Percentiles rank a stretch among this genome's conserved stretches.
Conservation (phyloP, 192 early-diverging fungal genomes). For the Backusella liffmaniae region DNA sequence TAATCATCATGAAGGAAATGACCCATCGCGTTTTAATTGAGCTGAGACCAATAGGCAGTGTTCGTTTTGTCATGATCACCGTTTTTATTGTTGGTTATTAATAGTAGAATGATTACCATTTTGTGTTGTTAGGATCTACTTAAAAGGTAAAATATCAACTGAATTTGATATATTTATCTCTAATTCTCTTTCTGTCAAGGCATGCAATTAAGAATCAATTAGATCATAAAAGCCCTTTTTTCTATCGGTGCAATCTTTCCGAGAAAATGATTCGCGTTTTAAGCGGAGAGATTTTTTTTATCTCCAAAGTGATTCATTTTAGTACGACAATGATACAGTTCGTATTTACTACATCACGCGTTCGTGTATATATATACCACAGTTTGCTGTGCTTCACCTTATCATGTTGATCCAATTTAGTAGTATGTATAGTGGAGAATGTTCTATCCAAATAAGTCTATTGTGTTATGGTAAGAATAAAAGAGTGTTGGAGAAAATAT, state of each 20-base stretch:
- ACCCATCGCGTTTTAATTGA: neutral
- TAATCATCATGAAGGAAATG: neutral
- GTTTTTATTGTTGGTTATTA: neutral
- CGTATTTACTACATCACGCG: neutral
- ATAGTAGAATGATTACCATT: neutral
- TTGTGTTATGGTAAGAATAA: neutral
- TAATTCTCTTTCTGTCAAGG: neutral
- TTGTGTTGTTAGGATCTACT: neutral
- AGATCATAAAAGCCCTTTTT: neutral
- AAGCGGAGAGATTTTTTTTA: neutral
- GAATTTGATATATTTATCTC: neutral
- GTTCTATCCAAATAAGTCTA: neutral
- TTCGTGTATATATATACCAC: neutral
- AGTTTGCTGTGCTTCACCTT: neutral
- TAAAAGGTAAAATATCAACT: neutral
- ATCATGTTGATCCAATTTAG: neutral
- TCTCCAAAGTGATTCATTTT: neutral
- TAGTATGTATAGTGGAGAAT: too few relatives aligned
- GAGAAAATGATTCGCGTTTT: slow-evolving; percentile 3
- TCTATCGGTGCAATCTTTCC: neutral
- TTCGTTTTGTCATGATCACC: neutral
- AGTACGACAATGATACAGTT: neutral
- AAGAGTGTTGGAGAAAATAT: neutral
- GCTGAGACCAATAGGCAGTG: neutral
- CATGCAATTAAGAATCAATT: neutral